Conservation (phyloP, 1,139 yeast genomes). For the Yamadazyma sp. region DNA sequence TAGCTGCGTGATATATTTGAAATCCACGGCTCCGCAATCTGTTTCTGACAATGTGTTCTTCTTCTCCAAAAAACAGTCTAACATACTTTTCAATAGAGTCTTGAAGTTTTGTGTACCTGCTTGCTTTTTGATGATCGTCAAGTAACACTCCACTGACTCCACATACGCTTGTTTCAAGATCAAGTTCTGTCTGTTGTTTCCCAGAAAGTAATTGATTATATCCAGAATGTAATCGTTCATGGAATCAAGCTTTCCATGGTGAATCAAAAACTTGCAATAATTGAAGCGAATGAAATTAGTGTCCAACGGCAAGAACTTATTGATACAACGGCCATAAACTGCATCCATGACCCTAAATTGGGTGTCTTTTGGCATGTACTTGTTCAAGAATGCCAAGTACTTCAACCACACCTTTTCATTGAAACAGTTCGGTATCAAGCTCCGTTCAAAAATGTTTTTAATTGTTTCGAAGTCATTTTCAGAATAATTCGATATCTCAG, state of each 20-base stretch:
- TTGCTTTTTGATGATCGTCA: constrained; percentile 20
- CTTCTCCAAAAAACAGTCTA: constrained; percentile 4
- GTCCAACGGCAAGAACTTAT: constrained; percentile 46
- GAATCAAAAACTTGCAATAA: constrained; percentile 37
- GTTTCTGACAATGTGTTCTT: constrained; percentile 3
- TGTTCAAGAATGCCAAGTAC: constrained; percentile 46
- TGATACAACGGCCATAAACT: constrained; percentile 43
- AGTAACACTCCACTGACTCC: constrained; percentile 19
- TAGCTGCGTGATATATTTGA: constrained; percentile 12
- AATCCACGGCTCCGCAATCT: constrained; percentile 6
- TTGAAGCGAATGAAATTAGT: constrained; percentile 37
- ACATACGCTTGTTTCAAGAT: constrained; percentile 27
- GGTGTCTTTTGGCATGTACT: constrained; percentile 13
- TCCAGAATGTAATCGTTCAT: constrained; percentile 32
- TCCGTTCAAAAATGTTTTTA: constrained; percentile 55
- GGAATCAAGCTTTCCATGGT: constrained; percentile 18
- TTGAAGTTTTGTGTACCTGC: not conserved
- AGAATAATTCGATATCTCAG: constrained; percentile 29
- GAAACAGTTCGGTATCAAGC: constrained; percentile 57
- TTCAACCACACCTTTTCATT: constrained; percentile 56
- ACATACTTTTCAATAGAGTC: constrained; percentile 2
- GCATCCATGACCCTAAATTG: constrained; percentile 25
- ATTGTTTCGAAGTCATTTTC: constrained; percentile 9
- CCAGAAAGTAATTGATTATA: constrained; percentile 26
- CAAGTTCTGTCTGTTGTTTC: constrained; percentile 16